Conservation (phyloP, 352 stramenopile genomes). For the Phytophthora pseudosyringae region DNA sequence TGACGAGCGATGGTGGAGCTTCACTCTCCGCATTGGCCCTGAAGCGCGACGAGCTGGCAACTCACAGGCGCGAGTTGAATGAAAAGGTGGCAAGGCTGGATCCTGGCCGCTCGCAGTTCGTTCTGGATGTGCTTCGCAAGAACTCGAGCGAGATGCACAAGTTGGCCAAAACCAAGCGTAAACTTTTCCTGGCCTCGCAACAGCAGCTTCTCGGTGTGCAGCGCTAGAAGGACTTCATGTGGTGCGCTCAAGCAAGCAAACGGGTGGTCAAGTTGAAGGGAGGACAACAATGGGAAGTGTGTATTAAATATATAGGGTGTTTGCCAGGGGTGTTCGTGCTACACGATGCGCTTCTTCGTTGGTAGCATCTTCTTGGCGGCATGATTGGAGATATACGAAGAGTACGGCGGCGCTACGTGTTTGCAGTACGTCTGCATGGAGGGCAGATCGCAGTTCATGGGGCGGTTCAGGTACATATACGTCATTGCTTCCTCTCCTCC, state of each 20-base stretch:
- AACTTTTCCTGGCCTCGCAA: slow-evolving; percentile 67
- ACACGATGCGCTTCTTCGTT: slow-evolving; percentile 23
- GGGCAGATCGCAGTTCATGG: slow-evolving; percentile 53
- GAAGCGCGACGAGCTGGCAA: slow-evolving; percentile 60
- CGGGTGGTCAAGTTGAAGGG: background rate
- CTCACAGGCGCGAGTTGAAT: slow-evolving; percentile 54
- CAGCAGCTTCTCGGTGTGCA: slow-evolving; percentile 59
- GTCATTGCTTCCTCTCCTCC: slow-evolving; percentile 12
- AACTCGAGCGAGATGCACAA: slow-evolving; percentile 80
- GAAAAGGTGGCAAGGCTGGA: slow-evolving; percentile 69
- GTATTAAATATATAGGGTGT: slow-evolving; percentile 41
- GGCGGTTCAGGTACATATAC: slow-evolving; percentile 40
- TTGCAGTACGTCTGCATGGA: slow-evolving; percentile 78
- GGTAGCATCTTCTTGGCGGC: slow-evolving; percentile 17
- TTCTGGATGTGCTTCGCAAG: slow-evolving; percentile 69
- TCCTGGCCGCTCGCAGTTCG: slow-evolving; percentile 66
- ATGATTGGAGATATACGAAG: slow-evolving; percentile 49
- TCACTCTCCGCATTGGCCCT: slow-evolving; percentile 42
- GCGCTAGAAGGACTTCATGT: slow-evolving; percentile 20
- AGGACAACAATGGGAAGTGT: slow-evolving; percentile 32
- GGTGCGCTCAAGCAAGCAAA: background rate
- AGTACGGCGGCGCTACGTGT: slow-evolving; percentile 64
- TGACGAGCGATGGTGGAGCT: slow-evolving; percentile 25
- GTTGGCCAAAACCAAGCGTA: slow-evolving; percentile 69
- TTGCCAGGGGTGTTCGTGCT: slow-evolving; percentile 10